Evolutionary conservation across 345 rosid species (phyloP).

Genomic region (Syzygium aromaticum): DNA sequence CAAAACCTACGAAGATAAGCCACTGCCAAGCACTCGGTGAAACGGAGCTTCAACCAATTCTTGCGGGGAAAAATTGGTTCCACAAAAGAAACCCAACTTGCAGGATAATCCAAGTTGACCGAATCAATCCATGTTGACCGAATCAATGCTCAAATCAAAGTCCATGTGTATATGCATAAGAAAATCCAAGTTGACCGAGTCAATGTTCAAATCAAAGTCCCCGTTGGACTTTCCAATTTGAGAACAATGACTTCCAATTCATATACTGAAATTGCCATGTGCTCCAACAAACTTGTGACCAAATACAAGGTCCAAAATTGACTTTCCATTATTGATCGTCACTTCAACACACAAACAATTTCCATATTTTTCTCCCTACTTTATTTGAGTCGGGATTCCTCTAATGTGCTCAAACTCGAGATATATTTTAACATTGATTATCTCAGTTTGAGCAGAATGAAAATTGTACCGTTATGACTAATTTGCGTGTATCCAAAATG

Average conservation of each 20-base stretch:
- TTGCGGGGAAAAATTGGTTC: neutral
- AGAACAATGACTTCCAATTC: neutral
- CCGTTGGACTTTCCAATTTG: neutral
- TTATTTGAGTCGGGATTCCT: neutral
- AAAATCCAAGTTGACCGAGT: too few species aligned
- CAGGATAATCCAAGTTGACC: neutral
- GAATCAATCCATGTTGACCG: neutral
- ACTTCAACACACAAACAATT: neutral
- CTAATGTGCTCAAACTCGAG: neutral
- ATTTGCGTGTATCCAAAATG: neutral
- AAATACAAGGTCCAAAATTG: neutral
- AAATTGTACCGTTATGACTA: neutral
- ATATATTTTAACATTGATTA: neutral
- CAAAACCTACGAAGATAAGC: neutral
- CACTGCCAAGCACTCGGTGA: neutral
- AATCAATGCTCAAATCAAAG: neutral
- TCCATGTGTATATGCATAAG: neutral
- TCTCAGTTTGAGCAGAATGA: neutral
- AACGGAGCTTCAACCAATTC: neutral
- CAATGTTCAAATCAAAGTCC: too few species aligned
- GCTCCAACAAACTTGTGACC: neutral
- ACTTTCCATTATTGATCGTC: neutral
- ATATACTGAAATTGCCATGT: neutral
- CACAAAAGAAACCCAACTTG: neutral
- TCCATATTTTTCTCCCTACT: neutral